Evolutionary conservation across 768 basidiomycete genomes (phyloP).

Genomic region (Termitomyces bulborhizus): DNA sequence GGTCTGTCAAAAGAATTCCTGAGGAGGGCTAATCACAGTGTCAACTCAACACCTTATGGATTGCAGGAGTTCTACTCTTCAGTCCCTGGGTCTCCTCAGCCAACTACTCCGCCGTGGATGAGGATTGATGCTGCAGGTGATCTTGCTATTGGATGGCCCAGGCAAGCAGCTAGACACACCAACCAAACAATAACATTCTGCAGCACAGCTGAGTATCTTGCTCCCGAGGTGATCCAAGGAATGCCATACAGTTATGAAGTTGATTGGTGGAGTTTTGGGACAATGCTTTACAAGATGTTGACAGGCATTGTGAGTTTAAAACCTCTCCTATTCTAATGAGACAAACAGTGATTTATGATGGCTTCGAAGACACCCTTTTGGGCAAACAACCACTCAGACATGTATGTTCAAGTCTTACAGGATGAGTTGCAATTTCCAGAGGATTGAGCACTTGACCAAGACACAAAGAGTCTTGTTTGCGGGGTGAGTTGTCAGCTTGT

Average conservation of each 20-base stretch:
- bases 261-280: conserved; percentile 98
- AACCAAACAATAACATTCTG: conserved; percentile 87
- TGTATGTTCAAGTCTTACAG: conserved; percentile 90
- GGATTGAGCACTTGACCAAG: conserved; percentile 87
- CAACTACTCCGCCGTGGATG: conserved; percentile 74
- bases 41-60: conserved; percentile 54
- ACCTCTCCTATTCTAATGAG: conserved; percentile 10
- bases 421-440: conserved; percentile 88
- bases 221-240: conserved; percentile 95
- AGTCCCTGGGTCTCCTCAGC: conserved; percentile 36
- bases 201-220: conserved; percentile 94
- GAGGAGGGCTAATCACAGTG: conserved; percentile 38
- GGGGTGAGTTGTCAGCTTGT: conserved; percentile 54
- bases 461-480: conserved; percentile 92
- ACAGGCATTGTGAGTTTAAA: conserved; percentile 64
- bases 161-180: conserved; percentile 36
- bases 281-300: conserved; percentile 97
- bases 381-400: conserved; percentile 90
- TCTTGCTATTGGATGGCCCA: conserved; percentile 51
- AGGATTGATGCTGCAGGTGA: conserved; percentile 53
- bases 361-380: conserved; percentile 75
- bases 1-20: conserved; percentile 92
- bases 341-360: conserved; percentile 3
- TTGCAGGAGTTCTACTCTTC: conserved; percentile 49
- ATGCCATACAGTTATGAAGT: conserved; percentile 88